A percentile compares a stretch with the other conserved stretches of the same genome.
Conservation (phyloP, 768 basidiomycete species). For the Obba rivulosa region DNA sequence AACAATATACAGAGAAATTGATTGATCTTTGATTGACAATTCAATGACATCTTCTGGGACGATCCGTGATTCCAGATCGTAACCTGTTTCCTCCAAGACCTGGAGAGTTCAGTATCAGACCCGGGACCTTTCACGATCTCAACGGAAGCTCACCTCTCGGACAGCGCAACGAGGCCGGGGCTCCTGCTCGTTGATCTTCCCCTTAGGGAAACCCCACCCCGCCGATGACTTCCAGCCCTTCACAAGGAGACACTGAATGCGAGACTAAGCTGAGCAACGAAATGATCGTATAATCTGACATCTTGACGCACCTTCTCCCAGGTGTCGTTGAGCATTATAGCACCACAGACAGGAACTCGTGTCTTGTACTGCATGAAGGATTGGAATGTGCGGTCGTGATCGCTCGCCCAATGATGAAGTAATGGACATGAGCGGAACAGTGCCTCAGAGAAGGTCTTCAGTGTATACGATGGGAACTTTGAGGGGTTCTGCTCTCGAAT, state of each 20-base stretch:
- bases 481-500: slow-evolving; percentile 82
- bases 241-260: slow-evolving; percentile 82
- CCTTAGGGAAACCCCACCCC: slow-evolving; percentile 99
- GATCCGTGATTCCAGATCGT: slow-evolving; percentile 70
- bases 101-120: slow-evolving; percentile 26
- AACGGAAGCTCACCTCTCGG: slow-evolving; percentile 64
- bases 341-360: slow-evolving; percentile 94
- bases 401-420: slow-evolving; percentile 75
- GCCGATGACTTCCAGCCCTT: slow-evolving; percentile 97
- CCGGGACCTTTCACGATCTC: background rate
- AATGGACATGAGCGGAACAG: slow-evolving; percentile 83
- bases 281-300: slow-evolving; percentile 7
- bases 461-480: slow-evolving; percentile 77
- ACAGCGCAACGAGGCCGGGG: slow-evolving; percentile 78
- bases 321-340: slow-evolving; percentile 86
- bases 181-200: slow-evolving; percentile 98
- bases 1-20: slow-evolving; percentile 87
- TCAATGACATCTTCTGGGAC: slow-evolving; percentile 69
- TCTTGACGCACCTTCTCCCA: slow-evolving; percentile 78
- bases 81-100: slow-evolving; percentile 98
- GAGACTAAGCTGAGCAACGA: slow-evolving; percentile 10
- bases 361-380: slow-evolving; percentile 96
- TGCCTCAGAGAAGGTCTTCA: slow-evolving; percentile 92
- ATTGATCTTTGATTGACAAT: slow-evolving; percentile 85
- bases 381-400: slow-evolving; percentile 82